A percentile compares a stretch with the other conserved stretches of the same genome.
Evolutionary conservation across 2,329 filamentous ascomycete species (phyloP).

Genomic region (Aspergillus cejpii): DNA sequence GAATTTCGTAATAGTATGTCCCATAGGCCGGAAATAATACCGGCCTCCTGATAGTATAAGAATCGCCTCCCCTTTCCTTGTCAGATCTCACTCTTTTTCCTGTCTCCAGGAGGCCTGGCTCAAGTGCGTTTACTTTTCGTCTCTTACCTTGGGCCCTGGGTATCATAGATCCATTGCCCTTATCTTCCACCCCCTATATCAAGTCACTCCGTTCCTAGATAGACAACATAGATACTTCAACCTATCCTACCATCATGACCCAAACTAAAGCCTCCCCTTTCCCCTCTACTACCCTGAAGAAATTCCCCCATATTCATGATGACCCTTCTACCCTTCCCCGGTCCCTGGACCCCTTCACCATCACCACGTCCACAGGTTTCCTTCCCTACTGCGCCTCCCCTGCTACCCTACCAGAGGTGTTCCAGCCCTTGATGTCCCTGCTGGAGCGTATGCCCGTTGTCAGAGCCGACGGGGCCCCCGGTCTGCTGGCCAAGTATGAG

Average conservation of each 20-base stretch:
- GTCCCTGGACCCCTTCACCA: conserved; percentile 43
- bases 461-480: conserved; percentile 64
- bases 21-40: conserved; percentile 44
- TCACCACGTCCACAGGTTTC: conserved; percentile 44
- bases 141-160: conserved; percentile 3
- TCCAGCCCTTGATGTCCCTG: conserved; percentile 64
- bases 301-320: conserved; percentile 42
- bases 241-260: conserved; percentile 29
- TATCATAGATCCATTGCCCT: not conserved
- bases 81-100: conserved; percentile 10
- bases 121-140: no score
- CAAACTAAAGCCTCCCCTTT: conserved; percentile 27
- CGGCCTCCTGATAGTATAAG: conserved; percentile 43
- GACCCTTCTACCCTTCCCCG: conserved; percentile 38
- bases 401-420: conserved; percentile 61
- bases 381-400: conserved; percentile 38
- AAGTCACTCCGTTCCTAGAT: conserved; percentile 1
- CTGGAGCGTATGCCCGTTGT: conserved; percentile 72
- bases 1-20: conserved; percentile 33
- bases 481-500: conserved; percentile 65
- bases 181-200: conserved; percentile 1
- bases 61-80: conserved; percentile 21
- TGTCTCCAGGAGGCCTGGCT: not conserved
- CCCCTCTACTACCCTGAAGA: conserved; percentile 31
- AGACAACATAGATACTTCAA: conserved; percentile 1